Evolutionary conservation across 768 basidiomycete species (phyloP), one percentile per base, ranked within the genome.

Genomic region (Lentinus brumalis): DNA sequence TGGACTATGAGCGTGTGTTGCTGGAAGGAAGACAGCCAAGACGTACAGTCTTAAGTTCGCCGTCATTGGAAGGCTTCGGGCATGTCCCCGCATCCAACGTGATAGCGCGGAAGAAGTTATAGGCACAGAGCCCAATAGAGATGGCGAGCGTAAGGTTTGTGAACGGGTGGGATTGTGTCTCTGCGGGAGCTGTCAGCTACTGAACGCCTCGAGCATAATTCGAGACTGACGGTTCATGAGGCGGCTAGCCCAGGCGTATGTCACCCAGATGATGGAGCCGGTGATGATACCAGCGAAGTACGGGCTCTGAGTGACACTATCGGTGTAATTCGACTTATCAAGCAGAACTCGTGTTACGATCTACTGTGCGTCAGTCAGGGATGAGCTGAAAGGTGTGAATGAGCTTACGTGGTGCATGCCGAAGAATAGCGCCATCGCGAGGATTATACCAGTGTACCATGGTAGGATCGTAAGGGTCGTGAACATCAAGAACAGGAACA

Each of bases 211-310:
- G 41, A 42, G 26, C 39, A 26, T 26, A 6, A 12, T 42, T n/a
- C 35, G 16, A 53, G 26, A 16, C 45, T 42, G 71, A 92, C 91
- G 86, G 69, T 81, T 78, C 8, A 94, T 78, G 16, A 96, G 84
- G 40, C 91, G 81, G 2, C 89, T 87, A 7, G 87, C 73, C 94
- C 95, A 98, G 54, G 84, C 85, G 57, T 84, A 94, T 3, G 83
- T 79, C 8, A 96, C 92, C 94, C 94, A 97, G 40, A 94, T 70
- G 70, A 98, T 83, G 4, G 90, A 92, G 2, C 81, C 92, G 47
- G 78, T 82, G 58, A 99, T 97, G 63, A 99, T 94, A 10, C 92
- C 90, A 0, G 93, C 86, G 68, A 98, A 96, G 75, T 98, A 97
- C 0, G 96, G 96, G 57, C 92, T 94, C 65, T 87, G 84, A 31